A percentile compares a stretch with the other conserved stretches of the same genome.
These are phyloP conservation scores for Brassica nigra DNA, from an alignment of 345 rosid species.

Conservation along the genomic window DNA sequence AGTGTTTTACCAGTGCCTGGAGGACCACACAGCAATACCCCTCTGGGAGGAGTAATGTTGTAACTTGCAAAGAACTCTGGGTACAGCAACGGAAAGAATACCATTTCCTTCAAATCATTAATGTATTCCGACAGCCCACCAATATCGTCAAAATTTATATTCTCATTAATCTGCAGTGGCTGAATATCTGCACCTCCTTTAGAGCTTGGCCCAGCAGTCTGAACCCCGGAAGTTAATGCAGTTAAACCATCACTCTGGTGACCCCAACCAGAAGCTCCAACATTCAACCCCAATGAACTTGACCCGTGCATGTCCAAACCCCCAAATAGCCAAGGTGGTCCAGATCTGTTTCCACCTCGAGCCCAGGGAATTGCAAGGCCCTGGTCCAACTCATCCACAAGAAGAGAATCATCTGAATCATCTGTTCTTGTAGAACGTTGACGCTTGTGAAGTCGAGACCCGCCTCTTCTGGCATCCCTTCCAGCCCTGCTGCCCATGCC, in stretches of 20 bases:
- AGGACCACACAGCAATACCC: conserved; percentile 97
- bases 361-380: conserved; percentile 97
- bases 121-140: conserved; percentile 96
- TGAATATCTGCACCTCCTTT: conserved; percentile 99
- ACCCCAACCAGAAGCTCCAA: conserved; percentile 99
- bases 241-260: conserved; percentile 90
- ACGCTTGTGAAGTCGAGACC: conserved; percentile 92
- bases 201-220: conserved; percentile 99
- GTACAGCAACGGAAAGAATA: conserved; percentile 92
- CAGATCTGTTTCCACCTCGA: conserved; percentile 91
- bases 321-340: conserved; percentile 97
- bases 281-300: conserved; percentile 78
- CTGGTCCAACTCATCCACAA: conserved; percentile 98
- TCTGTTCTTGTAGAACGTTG: conserved; percentile 80
- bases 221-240: conserved; percentile 76
- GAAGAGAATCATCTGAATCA: conserved; percentile 99
- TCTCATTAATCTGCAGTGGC: conserved; percentile 95
- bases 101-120: conserved; percentile 99
- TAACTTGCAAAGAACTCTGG: conserved; percentile 99
- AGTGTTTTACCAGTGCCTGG: conserved; percentile 99
- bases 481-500: conserved; percentile 89
- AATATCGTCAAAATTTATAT: conserved; percentile 90
- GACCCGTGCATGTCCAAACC: conserved; percentile 88
- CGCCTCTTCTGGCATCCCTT: conserved; percentile 90
- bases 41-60: conserved; percentile 96